Base-by-base conservation (phyloP, 495 filamentous ascomycete genomes). In the Chaetomidium leptoderma region DNA sequence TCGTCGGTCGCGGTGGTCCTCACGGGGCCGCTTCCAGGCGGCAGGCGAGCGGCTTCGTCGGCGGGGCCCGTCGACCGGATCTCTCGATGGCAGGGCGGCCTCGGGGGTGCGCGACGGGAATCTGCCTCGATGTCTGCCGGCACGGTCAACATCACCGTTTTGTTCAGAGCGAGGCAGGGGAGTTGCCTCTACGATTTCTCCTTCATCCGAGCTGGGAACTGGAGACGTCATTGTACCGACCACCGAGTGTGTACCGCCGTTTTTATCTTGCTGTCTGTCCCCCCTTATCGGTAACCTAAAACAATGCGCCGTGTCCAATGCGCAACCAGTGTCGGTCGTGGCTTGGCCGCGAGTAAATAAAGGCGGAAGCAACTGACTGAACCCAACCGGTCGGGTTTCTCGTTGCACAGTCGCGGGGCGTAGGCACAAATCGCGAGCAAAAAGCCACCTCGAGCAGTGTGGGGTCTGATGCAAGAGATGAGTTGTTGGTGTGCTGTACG, bases 141-240 rank as follows among this genome's bases (percentile, higher is more conserved):
- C 72, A 72, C 80, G 80, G 83, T 86, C 83, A 85, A 84, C 81
- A 65, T 65, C 65, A 78, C 76, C 78, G 75, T 72, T 75, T 79
- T 71, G 62, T 60, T 76, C 69, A 74, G 66, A 61, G 60, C 74
- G 73, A 76, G 74, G 74, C 77, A 78, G 75, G 76, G 75, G 66
- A 78, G 74, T 74, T 80, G 79, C 78, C 80, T 88, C 90, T 76
- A 87, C 75, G 73, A 95, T 91, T 82, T 96, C 91, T 74, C 91
- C 91, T 77, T 95, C 88, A 76, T 84, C 83, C 68, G 81, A 82
- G 70, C 79, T 83, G 62, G 73, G 72, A 68, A 66, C 62, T 60
- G 80, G 78, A 69, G 77, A 76, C 67, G 71, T 66, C 74, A 76
- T 75, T 59, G 65, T 67, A 64, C 54, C 63, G 59, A 63, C 63